A percentile compares a stretch with the other conserved stretches of the same genome.
phyloP scores from a whole-genome alignment of 805 yeast species.

The Candida quercuum region DNA sequence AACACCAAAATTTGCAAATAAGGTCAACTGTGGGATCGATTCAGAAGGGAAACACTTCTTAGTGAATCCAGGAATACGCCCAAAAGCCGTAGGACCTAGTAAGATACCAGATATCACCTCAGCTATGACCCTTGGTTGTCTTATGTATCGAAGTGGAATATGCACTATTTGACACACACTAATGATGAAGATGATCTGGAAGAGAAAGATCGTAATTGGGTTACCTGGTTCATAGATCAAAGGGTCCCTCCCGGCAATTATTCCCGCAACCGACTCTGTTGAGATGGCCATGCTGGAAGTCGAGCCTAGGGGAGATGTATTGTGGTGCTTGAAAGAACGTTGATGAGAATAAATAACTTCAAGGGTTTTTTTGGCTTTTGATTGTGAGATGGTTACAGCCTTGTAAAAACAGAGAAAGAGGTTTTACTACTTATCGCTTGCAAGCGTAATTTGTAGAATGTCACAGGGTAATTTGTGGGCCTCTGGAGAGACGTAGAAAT shows the following conservation, averaged over 20 bases:
- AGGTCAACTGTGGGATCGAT: slow-evolving; percentile 57
- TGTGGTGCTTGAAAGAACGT: too few relatives aligned
- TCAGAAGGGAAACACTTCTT: slow-evolving; percentile 55
- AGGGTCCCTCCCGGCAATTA: slow-evolving; percentile 70
- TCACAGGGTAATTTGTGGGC: too few relatives aligned
- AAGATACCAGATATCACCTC: slow-evolving; percentile 76
- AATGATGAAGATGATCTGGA: slow-evolving; percentile 63
- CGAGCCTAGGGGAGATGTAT: too few relatives aligned
- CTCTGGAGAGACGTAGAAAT: too few relatives aligned
- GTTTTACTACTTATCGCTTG: too few relatives aligned
- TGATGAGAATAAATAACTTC: too few relatives aligned
- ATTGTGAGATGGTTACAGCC: too few relatives aligned
- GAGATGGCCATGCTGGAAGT: background rate
- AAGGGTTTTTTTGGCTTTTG: too few relatives aligned
- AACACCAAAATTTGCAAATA: slow-evolving; percentile 71
- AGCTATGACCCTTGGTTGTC: slow-evolving; percentile 78
- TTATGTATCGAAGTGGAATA: slow-evolving; percentile 51
- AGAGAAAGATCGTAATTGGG: slow-evolving; percentile 65
- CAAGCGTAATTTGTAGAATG: too few relatives aligned
- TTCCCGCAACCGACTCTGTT: slow-evolving; percentile 51
- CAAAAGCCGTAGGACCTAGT: slow-evolving; percentile 72
- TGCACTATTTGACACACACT: slow-evolving; percentile 54
- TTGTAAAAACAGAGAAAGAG: too few relatives aligned
- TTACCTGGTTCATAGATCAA: slow-evolving; percentile 48
- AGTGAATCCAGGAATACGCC: slow-evolving; percentile 65